Percentiles rank a stretch among this genome's conserved stretches.
Conservation (phyloP, 140 eudicot species). For the Flaveria floridana region DNA sequence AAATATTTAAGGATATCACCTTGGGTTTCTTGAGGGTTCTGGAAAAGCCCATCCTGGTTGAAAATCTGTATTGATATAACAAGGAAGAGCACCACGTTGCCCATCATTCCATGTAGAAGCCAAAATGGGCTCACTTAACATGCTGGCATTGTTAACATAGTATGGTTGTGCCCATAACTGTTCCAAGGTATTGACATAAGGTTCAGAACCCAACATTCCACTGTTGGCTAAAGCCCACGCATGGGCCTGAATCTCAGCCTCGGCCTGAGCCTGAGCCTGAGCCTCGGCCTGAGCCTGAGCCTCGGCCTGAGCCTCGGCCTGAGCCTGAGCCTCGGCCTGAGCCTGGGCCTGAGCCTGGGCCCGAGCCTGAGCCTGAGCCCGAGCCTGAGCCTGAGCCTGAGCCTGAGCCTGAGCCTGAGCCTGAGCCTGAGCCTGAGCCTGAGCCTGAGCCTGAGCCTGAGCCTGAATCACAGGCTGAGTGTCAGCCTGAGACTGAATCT, state of each 20-base stretch:
- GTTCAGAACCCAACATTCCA: slow-evolving; percentile 5
- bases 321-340: background rate
- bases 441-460: background rate
- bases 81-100: background rate
- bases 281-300: background rate
- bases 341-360: background rate
- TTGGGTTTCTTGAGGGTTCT: background rate
- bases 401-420: background rate
- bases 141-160: background rate
- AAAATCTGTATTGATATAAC: background rate
- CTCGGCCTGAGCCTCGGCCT: too few species aligned
- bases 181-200: background rate
- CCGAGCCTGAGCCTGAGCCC: background rate
- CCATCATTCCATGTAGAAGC: background rate
- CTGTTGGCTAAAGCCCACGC: background rate
- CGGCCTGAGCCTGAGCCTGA: background rate
- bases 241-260: slow-evolving; percentile 1
- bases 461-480: background rate
- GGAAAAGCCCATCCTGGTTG: slow-evolving; percentile 3
- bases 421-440: background rate
- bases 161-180: background rate
- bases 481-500: background rate
- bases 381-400: background rate
- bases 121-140: background rate
- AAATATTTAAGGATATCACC: background rate